Base-by-base conservation (phyloP, 169 alveolate genomes). In the Blepharisma undulans region DNA sequence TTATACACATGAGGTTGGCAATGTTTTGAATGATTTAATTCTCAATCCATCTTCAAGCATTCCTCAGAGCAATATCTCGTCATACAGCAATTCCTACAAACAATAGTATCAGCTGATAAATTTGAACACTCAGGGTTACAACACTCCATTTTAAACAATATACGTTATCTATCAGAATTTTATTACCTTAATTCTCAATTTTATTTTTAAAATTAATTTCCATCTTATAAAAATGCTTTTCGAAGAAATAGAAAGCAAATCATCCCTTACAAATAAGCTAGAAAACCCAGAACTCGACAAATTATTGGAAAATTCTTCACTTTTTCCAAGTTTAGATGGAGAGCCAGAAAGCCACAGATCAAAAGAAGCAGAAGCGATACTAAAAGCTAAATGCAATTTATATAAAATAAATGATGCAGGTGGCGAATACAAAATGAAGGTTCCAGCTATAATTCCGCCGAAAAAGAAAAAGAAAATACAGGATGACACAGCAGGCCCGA, bases 261-360 rank as follows among this genome's bases (percentile, higher is more conserved):
- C 87, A 29, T 25, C 87, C 7, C 60, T 32, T 76, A n/a, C 27
- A 60, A 84, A 22, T 22, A 30, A 79, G 27, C 77, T 84, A 8
- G 48, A 59, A 33, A 84, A n/a, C n/a, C 33, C 14, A 21, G 84
- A 86, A 86, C 84, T 86, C 29, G 91, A 86, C 85, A 86, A 71
- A 6, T 34, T 86, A 21, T 32, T 86, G n/a, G 81, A 59, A 22
- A 18, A 32, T 4, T 27, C 74, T 0, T 19, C 76, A 25, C 29
- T 86, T 21, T 86, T 86, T 72, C 91, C 91, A 25, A 30, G 72
- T 10, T n/a, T 25, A 66, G 59, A 27, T 30, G 80, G 80, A 27
- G 60, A 19, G 29, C 84, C 91, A 12, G 36, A 8, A 25, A 36
- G 29, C 48, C 33, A 27, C 66, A n/a, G 72, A 25, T 19, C 25